Percentiles rank a stretch among this genome's conserved stretches.
phyloP scores from a whole-genome alignment of 2,329 filamentous ascomycete genomes.

The Pyrenophora graminea region DNA sequence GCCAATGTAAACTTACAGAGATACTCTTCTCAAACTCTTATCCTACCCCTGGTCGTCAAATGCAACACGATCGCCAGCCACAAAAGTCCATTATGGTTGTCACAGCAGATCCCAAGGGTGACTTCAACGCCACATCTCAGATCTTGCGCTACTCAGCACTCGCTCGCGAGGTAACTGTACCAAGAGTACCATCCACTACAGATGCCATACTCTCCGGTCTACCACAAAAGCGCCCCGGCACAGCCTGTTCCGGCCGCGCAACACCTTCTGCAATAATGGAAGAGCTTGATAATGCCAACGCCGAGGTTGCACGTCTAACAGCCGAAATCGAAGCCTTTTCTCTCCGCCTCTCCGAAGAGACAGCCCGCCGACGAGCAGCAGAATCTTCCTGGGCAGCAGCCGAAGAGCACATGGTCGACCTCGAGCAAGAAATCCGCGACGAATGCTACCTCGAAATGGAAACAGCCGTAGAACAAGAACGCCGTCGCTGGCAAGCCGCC shows the following conservation, averaged over 20 bases:
- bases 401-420: slow-evolving; percentile 67
- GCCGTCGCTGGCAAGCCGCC: slow-evolving; percentile 77
- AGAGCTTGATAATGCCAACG: slow-evolving; percentile 79
- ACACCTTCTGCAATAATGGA: slow-evolving; percentile 55
- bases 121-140: slow-evolving; percentile 96
- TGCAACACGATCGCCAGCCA: slow-evolving; percentile 55
- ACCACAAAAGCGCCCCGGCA: slow-evolving; percentile 38
- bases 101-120: slow-evolving; percentile 87
- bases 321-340: slow-evolving; percentile 78
- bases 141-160: slow-evolving; percentile 93
- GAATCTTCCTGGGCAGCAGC: slow-evolving; percentile 73
- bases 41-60: slow-evolving; percentile 51
- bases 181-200: slow-evolving; percentile 81
- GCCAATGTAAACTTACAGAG: slow-evolving; percentile 59
- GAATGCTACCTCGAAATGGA: slow-evolving; percentile 91
- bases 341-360: slow-evolving; percentile 70
- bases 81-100: slow-evolving; percentile 96
- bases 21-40: slow-evolving; percentile 58
- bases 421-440: slow-evolving; percentile 85
- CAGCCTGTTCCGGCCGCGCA: slow-evolving; percentile 47
- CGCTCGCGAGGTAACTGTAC: slow-evolving; percentile 89
- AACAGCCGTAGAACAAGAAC: slow-evolving; percentile 71
- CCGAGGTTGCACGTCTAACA: slow-evolving; percentile 78
- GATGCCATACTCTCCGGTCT: slow-evolving; percentile 62
- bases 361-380: slow-evolving; percentile 68